Evolutionary conservation across 2,329 filamentous ascomycete genomes (phyloP), one percentile per base, ranked within the genome.

Genomic region (Xylariaceae sp.): DNA sequence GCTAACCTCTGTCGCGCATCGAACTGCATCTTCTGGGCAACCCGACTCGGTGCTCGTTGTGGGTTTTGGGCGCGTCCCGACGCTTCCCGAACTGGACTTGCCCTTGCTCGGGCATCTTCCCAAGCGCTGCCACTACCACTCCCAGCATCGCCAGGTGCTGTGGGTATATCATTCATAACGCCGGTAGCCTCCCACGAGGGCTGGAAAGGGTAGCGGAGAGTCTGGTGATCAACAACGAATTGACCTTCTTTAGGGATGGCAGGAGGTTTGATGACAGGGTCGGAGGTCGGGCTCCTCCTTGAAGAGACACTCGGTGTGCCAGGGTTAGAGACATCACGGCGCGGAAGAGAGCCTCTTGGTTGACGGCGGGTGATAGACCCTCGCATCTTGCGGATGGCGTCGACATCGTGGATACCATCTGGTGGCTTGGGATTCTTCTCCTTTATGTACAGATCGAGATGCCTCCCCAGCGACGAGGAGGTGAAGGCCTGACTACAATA

Each of bases 371-470:
- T 97, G 71, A 97, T 96, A 57, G 85, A 83, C 37, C 91, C 90
- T 47, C 93, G 85, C 66, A 96, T 77, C 72, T 88, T 90, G 62
- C 84, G 83, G 66, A 97, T 97, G 72, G 91, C 90, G 6, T 93
- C 90, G 53, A 97, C 90, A 75, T 96, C 81, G 73, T 97, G 93
- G 39, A 96, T 76, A 43, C 92, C 92, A 73, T 97, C 93, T 6
- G 88, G 77, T 1, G 87, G 81, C 72, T 92, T 94, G 1, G 93
- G 91, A 71, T 97, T 97, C 76, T 92, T 95, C 54, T 92, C 88
- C 68, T 92, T 92, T 66, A 97, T 92, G 72, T 95, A 97, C 32
- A 96, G 83, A 71, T 97, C 93, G 62, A 97, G 86, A 73, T 97
- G 93, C 39, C 93, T 88, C 43, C 93, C 93, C 47, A 97, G 84